Evolutionary conservation across 2,329 filamentous ascomycete species (phyloP), one percentile per base, ranked within the genome.

Genomic region (Geosmithia morbida): DNA sequence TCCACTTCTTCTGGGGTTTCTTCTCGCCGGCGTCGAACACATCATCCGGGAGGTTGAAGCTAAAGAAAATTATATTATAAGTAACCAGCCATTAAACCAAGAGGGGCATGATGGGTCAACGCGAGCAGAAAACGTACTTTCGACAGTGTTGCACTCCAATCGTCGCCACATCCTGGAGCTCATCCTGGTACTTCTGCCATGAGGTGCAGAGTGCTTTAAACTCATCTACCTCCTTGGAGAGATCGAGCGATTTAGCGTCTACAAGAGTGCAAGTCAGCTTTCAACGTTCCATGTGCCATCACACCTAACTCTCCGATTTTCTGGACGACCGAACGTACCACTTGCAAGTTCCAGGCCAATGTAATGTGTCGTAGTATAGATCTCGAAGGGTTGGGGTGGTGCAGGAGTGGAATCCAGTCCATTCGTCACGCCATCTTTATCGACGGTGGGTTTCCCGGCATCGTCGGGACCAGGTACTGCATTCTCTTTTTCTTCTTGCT

Each of bases 281-380:
- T 18, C 29, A 44, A 37, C 26, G 45, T 37, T 17, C 18, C 43
- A 6, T 2, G 19, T 19, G 17, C 22, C 2, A 20, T 33, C 10
- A 16, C 8, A 4, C n/a, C 40, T 41, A 26, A 43, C 20, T 43
- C 29, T 30, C 29, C 6, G 33, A 13, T 11, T 11, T 3, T 17
- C 14, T 14, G 26, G 19, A 43, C 7, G 7, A 7, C n/a, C n/a
- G n/a, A 26, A 68, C 77, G 61, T 73, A 87, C 86, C 83, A 69
- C 82, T 76, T 39, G 74, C 73, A 48, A 96, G 67, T 56, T 90
- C 84, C 44, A 97, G 72, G 37, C 92, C 92, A 58, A 98, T 87
- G 60, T 97, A 98, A 62, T 89, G 90, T 1, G 89, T 96, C 20
- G 87, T 88, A 0, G 90, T 97, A 61, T 86, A 94, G 26, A 97